A percentile compares a stretch with the other conserved stretches of the same genome.
Conservation (phyloP, 1,284 basidiomycete genomes). For the Phellinidium pouzarii region DNA sequence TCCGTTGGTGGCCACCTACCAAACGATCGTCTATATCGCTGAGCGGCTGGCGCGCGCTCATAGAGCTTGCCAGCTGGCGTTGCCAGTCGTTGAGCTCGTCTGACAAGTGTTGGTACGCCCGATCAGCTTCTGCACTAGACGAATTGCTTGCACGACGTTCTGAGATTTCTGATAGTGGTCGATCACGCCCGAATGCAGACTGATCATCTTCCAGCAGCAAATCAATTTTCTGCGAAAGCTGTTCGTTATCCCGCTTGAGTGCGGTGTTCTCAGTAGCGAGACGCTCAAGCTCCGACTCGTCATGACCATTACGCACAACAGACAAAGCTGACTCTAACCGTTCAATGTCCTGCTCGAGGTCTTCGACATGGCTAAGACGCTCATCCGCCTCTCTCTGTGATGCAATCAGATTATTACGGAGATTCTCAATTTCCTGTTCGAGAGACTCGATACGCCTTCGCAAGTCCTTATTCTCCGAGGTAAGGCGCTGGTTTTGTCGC, state of each 20-base stretch:
- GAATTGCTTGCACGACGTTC: slow-evolving; percentile 60
- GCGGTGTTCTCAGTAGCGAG: slow-evolving; percentile 70
- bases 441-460: slow-evolving; percentile 67
- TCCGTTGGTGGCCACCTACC: slow-evolving; percentile 45
- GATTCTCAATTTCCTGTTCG: slow-evolving; percentile 64
- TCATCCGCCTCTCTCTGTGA: slow-evolving; percentile 74
- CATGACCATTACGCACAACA: slow-evolving; percentile 67
- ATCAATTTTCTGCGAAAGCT: slow-evolving; percentile 80
- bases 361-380: slow-evolving; percentile 66
- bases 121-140: slow-evolving; percentile 71
- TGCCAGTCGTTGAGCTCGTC: slow-evolving; percentile 81
- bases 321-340: slow-evolving; percentile 68
- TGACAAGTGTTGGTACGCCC: slow-evolving; percentile 66
- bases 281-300: slow-evolving; percentile 67
- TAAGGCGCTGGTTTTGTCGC: slow-evolving; percentile 62
- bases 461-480: slow-evolving; percentile 70
- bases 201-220: slow-evolving; percentile 81
- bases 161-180: slow-evolving; percentile 58
- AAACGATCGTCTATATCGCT: slow-evolving; percentile 59
- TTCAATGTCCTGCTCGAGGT: slow-evolving; percentile 77
- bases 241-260: slow-evolving; percentile 77
- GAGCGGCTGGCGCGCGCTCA: slow-evolving; percentile 62
- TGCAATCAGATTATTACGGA: slow-evolving; percentile 67
- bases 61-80: slow-evolving; percentile 68
- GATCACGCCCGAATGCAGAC: slow-evolving; percentile 51